Evolutionary conservation across 1,284 basidiomycete species (phyloP), one percentile per base, ranked within the genome.

Genomic region (Coniferiporia weirii): DNA sequence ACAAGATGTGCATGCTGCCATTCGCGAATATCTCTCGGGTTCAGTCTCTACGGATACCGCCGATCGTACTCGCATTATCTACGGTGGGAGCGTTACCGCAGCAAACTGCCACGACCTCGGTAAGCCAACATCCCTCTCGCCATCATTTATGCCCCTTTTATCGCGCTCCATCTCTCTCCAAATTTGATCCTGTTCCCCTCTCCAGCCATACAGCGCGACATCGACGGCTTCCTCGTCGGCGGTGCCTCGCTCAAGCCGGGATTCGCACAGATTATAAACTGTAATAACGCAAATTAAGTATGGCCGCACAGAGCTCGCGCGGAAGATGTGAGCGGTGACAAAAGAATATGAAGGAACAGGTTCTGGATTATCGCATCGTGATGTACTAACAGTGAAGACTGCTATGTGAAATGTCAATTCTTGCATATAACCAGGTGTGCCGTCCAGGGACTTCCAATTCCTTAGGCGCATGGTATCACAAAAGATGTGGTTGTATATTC

Each of bases 181-280:
- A 44, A 44, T 60, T 38, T 48, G 47, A 57, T 54, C 56, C 61
- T 27, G 57, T 48, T 61, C 52, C n/a, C n/a, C n/a, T 49, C 34
- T 19, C 44, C 62, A 95, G 92, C 85, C 51, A 72, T 71, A 2
- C 88, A 92, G 70, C 76, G 78, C 9, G 95, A 98, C 73, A 90
- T 99, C 60, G 95, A 98, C 73, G 96, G 96, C n/a, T 98, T 98
- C 89, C 86, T 99, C 64, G 97, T 99, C 43, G 97, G 97, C 45
- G 96, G 96, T 34, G 96, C 97, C 40, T 96, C 93, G 45, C 82
- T 99, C 74, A 99, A 99, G 79, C 95, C 96, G 62, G 95, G 98
- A 75, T 96, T 98, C 67, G 85, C 90, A 60, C 79, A 98, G 64
- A 98, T 98, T 71, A 85, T 95, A 81, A 96, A 96, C 71, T 79